phyloP scores from a whole-genome alignment of 148 eudicot species.

The Euryodendron excelsum region DNA sequence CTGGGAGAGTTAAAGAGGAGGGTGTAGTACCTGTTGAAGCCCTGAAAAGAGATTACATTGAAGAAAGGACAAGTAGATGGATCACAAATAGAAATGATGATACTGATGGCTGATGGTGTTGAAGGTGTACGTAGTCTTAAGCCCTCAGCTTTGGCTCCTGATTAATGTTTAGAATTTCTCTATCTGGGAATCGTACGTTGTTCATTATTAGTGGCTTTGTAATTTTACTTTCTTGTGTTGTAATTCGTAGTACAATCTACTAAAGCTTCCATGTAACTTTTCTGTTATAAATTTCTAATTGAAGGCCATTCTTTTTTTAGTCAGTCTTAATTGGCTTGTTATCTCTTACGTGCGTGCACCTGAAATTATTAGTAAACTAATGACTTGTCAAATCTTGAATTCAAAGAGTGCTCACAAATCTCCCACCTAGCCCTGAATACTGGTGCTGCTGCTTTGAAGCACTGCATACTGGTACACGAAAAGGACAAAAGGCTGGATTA shows the following conservation, averaged over 20 bases:
- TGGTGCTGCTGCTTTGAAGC: background rate
- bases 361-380: too few species aligned
- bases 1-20: background rate
- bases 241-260: background rate
- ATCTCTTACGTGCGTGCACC: too few species aligned
- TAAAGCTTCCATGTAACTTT: background rate
- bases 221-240: background rate
- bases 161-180: too few species aligned
- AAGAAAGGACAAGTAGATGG: background rate
- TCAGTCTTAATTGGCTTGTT: too few species aligned
- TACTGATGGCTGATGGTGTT: too few species aligned
- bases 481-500: background rate
- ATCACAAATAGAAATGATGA: too few species aligned
- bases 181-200: too few species aligned
- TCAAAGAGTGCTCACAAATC: background rate
- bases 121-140: too few species aligned
- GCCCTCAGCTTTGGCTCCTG: too few species aligned
- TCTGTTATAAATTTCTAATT: too few species aligned
- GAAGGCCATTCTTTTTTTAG: too few species aligned
- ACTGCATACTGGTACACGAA: background rate
- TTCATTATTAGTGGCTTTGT: background rate
- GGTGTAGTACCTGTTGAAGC: background rate
- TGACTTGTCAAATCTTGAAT: background rate
- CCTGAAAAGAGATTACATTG: background rate
- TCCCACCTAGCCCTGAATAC: background rate